These are phyloP conservation scores for Myotisia sp. DNA, from an alignment of 2,329 filamentous ascomycete species.

Conservation along the genomic window DNA sequence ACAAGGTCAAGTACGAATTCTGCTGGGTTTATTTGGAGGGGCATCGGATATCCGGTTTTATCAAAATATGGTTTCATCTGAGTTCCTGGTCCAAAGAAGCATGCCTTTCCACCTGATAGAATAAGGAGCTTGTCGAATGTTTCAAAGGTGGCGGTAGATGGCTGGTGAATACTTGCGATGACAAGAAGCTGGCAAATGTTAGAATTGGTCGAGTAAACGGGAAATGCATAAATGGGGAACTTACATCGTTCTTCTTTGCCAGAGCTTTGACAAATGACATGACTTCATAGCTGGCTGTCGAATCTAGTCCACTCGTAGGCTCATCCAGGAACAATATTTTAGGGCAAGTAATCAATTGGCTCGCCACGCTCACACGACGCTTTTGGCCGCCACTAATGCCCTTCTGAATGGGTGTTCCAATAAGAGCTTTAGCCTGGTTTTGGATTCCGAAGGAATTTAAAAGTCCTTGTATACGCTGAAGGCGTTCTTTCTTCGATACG, in stretches of 20 bases:
- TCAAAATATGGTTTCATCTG: constrained; percentile 51
- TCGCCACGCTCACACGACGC: constrained; percentile 62
- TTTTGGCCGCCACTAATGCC: constrained; percentile 80
- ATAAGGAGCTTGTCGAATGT: constrained; percentile 69
- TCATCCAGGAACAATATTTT: constrained; percentile 74
- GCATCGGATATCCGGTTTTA: constrained; percentile 46
- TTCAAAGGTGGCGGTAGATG: constrained; percentile 62
- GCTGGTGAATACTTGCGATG: constrained; percentile 73
- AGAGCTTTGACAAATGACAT: constrained; percentile 56
- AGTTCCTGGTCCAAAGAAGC: constrained; percentile 55
- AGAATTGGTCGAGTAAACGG: not conserved
- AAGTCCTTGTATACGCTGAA: constrained; percentile 50
- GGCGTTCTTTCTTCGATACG: constrained; percentile 43
- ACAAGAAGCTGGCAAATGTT: constrained; percentile 47
- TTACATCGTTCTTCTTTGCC: constrained; percentile 50
- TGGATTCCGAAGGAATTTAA: constrained; percentile 59
- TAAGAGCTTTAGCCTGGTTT: constrained; percentile 53
- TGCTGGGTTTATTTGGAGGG: constrained; percentile 60
- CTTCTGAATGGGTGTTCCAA: constrained; percentile 70
- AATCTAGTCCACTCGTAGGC: constrained; percentile 72
- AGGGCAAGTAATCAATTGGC: constrained; percentile 65
- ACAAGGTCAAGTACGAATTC: constrained; percentile 67
- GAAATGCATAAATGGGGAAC: constrained; percentile 13
- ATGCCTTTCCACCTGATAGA: constrained; percentile 54
- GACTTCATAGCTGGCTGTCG: constrained; percentile 60